Evolutionary conservation across 257 asterid genomes (phyloP).

Genomic region (Capsicum baccatum): DNA sequence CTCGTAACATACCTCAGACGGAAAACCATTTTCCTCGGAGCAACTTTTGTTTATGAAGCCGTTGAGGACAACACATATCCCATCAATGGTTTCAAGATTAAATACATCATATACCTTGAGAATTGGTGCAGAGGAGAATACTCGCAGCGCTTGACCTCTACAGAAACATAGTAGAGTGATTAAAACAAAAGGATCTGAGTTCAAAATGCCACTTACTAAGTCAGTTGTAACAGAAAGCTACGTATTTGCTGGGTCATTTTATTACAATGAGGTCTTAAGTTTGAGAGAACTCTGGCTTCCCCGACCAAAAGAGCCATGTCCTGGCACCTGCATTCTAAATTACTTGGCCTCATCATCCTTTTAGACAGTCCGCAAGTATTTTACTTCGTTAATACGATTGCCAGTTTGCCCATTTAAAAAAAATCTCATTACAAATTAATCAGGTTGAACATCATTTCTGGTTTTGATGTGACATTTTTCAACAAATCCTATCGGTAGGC

Average conservation of each 20-base stretch:
- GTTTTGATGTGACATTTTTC: background rate
- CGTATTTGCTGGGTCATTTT: background rate
- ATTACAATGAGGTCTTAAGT: background rate
- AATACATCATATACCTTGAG: slow-evolving; percentile 54
- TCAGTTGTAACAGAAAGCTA: background rate
- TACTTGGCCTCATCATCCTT: background rate
- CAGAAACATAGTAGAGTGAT: slow-evolving; percentile 6
- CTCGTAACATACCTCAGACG: slow-evolving; percentile 60
- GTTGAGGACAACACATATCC: slow-evolving; percentile 53
- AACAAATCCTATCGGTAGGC: background rate
- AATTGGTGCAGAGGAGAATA: slow-evolving; percentile 77
- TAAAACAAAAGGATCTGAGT: slow-evolving; percentile 26
- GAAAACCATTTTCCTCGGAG: slow-evolving; percentile 69
- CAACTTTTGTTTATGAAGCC: slow-evolving; percentile 67
- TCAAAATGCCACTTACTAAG: slow-evolving; percentile 5
- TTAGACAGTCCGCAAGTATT: background rate
- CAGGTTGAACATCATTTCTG: background rate
- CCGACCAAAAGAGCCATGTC: background rate
- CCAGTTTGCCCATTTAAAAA: background rate
- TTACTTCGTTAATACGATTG: background rate
- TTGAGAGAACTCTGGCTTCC: background rate
- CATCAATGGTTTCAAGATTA: slow-evolving; percentile 74
- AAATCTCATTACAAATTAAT: background rate
- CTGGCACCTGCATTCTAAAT: background rate
- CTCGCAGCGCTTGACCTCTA: slow-evolving; percentile 44